Conservation (phyloP, 2,329 filamentous ascomycete genomes). For the Trichoderma sp. region DNA sequence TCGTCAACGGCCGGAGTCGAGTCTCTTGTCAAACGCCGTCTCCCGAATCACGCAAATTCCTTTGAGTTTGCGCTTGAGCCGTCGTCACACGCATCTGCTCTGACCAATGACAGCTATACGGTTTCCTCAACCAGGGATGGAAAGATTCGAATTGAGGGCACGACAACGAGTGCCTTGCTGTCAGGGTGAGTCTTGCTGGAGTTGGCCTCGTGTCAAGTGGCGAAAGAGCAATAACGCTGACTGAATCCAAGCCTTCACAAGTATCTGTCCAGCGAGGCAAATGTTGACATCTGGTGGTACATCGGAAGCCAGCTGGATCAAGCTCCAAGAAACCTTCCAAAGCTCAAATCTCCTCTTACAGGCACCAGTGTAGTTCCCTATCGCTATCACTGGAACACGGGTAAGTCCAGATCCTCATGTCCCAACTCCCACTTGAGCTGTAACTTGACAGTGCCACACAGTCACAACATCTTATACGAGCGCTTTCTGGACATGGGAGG, state of each 20-base stretch:
- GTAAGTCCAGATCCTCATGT: slow-evolving; percentile 27
- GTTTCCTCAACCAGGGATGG: slow-evolving; percentile 27
- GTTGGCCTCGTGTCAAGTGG: not conserved
- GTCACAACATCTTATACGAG: slow-evolving; percentile 55
- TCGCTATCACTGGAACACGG: slow-evolving; percentile 30
- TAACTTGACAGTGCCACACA: slow-evolving; percentile 20
- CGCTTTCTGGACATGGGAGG: slow-evolving; percentile 54
- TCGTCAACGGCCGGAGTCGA: slow-evolving; percentile 25
- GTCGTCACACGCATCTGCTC: not conserved
- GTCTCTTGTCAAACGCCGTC: slow-evolving; percentile 28
- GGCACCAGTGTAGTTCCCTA: slow-evolving; percentile 27
- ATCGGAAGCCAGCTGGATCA: slow-evolving; percentile 28
- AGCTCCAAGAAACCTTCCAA: slow-evolving; percentile 26
- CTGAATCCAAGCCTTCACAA: slow-evolving; percentile 26
- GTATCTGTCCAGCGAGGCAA: slow-evolving; percentile 27
- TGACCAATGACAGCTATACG: slow-evolving; percentile 25
- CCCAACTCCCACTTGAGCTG: not conserved
- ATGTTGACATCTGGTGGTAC: slow-evolving; percentile 31
- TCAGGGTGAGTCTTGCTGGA: slow-evolving; percentile 23
- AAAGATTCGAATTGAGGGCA: slow-evolving; percentile 28
- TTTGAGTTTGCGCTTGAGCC: slow-evolving; percentile 26
- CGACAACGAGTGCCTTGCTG: slow-evolving; percentile 26
- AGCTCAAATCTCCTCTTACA: slow-evolving; percentile 16
- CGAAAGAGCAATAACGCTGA: not conserved
- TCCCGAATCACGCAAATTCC: slow-evolving; percentile 26